Evolutionary conservation across 495 filamentous ascomycete species (phyloP).

Genomic region (Glarea lozoyensis): DNA sequence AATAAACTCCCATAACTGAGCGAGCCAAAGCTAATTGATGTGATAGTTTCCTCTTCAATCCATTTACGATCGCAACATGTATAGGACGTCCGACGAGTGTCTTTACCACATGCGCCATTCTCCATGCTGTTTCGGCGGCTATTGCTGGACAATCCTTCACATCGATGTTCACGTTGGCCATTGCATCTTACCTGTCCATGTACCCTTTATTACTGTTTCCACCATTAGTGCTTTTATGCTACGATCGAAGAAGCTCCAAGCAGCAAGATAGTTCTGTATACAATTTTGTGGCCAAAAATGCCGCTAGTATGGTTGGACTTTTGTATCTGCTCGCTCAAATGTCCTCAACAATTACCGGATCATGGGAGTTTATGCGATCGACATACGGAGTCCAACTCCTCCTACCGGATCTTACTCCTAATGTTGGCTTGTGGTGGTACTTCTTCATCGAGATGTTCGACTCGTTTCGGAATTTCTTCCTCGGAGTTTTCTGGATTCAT

Average conservation of each 20-base stretch:
- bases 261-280: conserved; percentile 22
- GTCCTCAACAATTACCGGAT: conserved; percentile 67
- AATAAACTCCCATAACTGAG: conserved; percentile 5
- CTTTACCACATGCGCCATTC: conserved; percentile 82
- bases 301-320: conserved; percentile 36
- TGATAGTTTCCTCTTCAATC: conserved; percentile 80
- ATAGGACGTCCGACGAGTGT: conserved; percentile 86
- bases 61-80: conserved; percentile 88
- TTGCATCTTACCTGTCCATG: conserved; percentile 84
- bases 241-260: conserved; percentile 48
- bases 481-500: conserved; percentile 97
- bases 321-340: conserved; percentile 50
- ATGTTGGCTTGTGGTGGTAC: conserved; percentile 98
- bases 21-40: not conserved
- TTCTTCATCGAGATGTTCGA: conserved; percentile 99
- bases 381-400: conserved; percentile 90
- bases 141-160: conserved; percentile 63
- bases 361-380: conserved; percentile 71
- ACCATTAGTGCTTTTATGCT: conserved; percentile 72
- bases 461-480: conserved; percentile 92
- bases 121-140: conserved; percentile 76
- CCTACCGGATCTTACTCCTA: conserved; percentile 88
- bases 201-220: conserved; percentile 83
- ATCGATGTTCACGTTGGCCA: conserved; percentile 75
- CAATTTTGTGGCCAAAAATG: conserved; percentile 43